Conservation (phyloP, 176 grass and related monocot species). For the Thinopyrum elongatum region DNA sequence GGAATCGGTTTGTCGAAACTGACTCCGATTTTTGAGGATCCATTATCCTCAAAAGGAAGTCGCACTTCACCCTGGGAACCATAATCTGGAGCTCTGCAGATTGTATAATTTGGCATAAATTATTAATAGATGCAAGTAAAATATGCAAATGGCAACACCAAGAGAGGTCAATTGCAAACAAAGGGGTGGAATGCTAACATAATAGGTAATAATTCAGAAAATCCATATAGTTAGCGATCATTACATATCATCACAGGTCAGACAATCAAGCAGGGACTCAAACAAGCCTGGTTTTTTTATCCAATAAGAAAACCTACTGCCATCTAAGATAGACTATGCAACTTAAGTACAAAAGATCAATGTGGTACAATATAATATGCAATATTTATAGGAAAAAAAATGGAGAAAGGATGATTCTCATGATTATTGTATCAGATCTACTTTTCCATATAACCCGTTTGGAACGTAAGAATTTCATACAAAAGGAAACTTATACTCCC, state of each 20-base stretch:
- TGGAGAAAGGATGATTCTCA: not conserved
- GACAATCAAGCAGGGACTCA: not conserved
- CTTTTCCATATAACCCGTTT: not conserved
- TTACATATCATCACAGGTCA: not conserved
- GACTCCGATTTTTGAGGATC: conserved; percentile 86
- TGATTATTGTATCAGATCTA: not conserved
- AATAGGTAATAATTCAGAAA: conserved; percentile 19
- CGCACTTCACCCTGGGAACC: conserved; percentile 80
- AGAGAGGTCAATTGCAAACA: not conserved
- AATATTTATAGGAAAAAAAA: not conserved
- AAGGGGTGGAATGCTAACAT: not conserved
- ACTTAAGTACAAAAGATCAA: not conserved
- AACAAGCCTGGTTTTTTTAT: conserved; percentile 2
- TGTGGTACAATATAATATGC: not conserved
- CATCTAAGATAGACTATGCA: not conserved
- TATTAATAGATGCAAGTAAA: not conserved
- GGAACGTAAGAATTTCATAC: not conserved
- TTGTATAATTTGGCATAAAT: conserved; percentile 22
- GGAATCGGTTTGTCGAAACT: conserved; percentile 85
- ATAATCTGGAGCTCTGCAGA: conserved; percentile 82
- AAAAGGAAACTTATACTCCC: not conserved
- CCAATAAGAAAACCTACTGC: not conserved
- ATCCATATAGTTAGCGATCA: not conserved
- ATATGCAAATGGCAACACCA: conserved; percentile 4
- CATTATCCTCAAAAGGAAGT: conserved; percentile 94